A percentile compares a stretch with the other conserved stretches of the same genome.
These are phyloP conservation scores for Heracleum sosnowskyi DNA, from an alignment of 129 eudicot species.

Conservation along the genomic window DNA sequence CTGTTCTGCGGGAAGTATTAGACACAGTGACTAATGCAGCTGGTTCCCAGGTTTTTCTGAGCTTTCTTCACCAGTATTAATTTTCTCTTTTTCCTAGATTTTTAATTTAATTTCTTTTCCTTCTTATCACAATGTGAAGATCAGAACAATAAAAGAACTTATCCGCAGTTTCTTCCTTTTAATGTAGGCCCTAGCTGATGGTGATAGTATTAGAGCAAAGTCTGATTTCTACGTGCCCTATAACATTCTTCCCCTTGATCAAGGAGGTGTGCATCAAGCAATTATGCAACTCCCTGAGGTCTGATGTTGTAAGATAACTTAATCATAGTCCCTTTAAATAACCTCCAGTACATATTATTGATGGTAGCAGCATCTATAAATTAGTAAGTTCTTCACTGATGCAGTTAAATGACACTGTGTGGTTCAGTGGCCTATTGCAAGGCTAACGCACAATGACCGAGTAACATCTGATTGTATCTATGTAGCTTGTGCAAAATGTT, in stretches of 20 bases:
- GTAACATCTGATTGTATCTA: background rate
- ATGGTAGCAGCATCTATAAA: background rate
- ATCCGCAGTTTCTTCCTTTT: background rate
- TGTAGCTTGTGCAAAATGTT: slow-evolving; percentile 5
- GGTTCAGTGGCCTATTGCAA: background rate
- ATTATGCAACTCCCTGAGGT: slow-evolving; percentile 99
- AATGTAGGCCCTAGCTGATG: slow-evolving; percentile 55
- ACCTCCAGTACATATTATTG: background rate
- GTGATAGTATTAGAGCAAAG: slow-evolving; percentile 36
- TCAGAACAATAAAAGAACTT: background rate
- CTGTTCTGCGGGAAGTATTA: slow-evolving; percentile 66
- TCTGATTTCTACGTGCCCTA: slow-evolving; percentile 62
- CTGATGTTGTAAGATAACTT: slow-evolving; percentile 17
- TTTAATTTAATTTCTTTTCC: background rate
- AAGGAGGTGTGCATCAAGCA: slow-evolving; percentile 83
- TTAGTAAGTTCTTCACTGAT: background rate
- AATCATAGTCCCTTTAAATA: background rate
- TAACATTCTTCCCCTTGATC: slow-evolving; percentile 95
- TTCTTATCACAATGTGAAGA: background rate
- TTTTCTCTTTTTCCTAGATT: background rate
- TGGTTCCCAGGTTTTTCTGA: slow-evolving; percentile 59
- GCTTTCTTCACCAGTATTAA: background rate
- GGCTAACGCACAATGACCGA: slow-evolving; percentile 1
- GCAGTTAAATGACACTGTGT: slow-evolving; percentile 3
- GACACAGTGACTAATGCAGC: slow-evolving; percentile 65